phyloP scores from a whole-genome alignment of 306 rosid genomes.

The Styphnolobium japonicum region DNA sequence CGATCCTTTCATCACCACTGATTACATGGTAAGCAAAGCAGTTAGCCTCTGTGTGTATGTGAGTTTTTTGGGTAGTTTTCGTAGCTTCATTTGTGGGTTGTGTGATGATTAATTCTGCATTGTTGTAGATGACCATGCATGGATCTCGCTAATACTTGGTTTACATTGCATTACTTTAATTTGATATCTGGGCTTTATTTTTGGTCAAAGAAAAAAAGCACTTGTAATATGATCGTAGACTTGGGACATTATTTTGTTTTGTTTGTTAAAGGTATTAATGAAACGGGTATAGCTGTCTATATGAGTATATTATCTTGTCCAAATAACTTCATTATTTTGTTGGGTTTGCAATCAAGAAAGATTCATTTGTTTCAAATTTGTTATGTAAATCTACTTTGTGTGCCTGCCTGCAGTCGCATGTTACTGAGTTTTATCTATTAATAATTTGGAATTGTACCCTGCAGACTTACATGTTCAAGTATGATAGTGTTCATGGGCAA shows the following conservation, averaged over 20 bases:
- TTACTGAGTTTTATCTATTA: not conserved
- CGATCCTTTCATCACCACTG: conserved; percentile 55
- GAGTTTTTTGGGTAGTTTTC: no score
- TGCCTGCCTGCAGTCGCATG: not conserved
- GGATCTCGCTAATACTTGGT: not conserved
- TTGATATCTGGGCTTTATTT: no score
- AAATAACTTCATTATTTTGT: no score
- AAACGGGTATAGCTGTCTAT: no score
- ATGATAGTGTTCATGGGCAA: conserved; percentile 48
- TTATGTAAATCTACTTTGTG: not conserved
- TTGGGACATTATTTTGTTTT: no score
- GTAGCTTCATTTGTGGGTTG: not conserved
- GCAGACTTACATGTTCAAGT: conserved; percentile 60
- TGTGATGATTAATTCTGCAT: not conserved
- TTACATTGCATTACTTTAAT: not conserved
- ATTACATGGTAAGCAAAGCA: conserved; percentile 45
- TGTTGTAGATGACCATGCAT: not conserved
- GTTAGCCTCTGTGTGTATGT: not conserved
- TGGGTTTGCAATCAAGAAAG: not conserved
- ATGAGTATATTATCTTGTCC: no score
- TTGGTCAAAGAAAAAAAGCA: no score
- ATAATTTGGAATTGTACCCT: not conserved
- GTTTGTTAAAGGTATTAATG: no score
- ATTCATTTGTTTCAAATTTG: not conserved
- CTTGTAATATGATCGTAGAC: no score